Conservation (phyloP, 1,139 yeast genomes). For the Candida neerlandica region DNA sequence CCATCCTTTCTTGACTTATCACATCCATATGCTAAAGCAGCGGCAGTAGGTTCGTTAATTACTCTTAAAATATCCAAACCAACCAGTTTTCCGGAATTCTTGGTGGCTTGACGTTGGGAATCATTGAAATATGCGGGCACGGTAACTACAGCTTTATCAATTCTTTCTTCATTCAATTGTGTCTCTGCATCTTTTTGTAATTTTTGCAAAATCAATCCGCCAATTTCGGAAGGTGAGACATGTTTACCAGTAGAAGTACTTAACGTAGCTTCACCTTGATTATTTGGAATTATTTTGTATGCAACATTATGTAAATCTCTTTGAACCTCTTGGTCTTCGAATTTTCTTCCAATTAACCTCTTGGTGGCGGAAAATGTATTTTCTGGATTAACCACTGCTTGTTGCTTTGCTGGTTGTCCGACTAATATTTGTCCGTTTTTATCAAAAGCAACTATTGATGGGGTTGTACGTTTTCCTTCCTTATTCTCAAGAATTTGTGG, state of each 20-base stretch:
- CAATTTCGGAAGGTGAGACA: slow-evolving; percentile 60
- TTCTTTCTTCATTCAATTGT: slow-evolving; percentile 37
- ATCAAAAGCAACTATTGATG: slow-evolving; percentile 65
- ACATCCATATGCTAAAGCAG: slow-evolving; percentile 78
- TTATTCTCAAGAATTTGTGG: slow-evolving; percentile 66
- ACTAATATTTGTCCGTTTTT: slow-evolving; percentile 45
- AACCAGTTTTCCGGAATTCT: slow-evolving; percentile 66
- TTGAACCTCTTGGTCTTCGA: slow-evolving; percentile 64
- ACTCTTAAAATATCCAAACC: slow-evolving; percentile 71
- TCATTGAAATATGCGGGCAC: slow-evolving; percentile 84
- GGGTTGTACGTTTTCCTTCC: slow-evolving; percentile 72
- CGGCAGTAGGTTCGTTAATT: slow-evolving; percentile 81
- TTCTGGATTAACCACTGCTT: slow-evolving; percentile 62
- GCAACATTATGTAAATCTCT: slow-evolving; percentile 58
- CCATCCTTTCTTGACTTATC: slow-evolving; percentile 55
- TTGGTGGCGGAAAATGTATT: slow-evolving; percentile 78
- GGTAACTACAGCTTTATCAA: slow-evolving; percentile 63
- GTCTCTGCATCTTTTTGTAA: slow-evolving; percentile 61
- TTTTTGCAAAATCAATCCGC: slow-evolving; percentile 51
- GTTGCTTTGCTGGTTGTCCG: slow-evolving; percentile 69
- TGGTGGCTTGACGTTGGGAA: slow-evolving; percentile 77
- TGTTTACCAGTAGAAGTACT: slow-evolving; percentile 36
- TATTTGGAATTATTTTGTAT: slow-evolving; percentile 52
- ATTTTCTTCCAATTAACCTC: slow-evolving; percentile 70
- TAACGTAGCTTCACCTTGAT: slow-evolving; percentile 67